phyloP scores from a whole-genome alignment of 805 yeast species.

The Kuraishia piskuri region DNA sequence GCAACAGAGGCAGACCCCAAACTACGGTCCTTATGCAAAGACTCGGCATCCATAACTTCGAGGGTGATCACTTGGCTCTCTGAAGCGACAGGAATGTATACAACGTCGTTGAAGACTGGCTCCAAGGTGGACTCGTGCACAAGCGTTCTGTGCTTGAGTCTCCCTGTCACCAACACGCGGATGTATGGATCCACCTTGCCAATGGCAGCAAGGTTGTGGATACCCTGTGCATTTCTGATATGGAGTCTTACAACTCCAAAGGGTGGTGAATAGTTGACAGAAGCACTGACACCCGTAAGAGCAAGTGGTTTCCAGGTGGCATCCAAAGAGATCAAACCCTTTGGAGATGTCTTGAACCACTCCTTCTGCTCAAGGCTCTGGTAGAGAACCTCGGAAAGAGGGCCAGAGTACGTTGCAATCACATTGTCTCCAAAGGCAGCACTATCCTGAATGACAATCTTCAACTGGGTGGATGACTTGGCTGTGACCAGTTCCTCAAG shows the following conservation, averaged over 20 bases:
- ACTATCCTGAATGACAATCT: slow-evolving; percentile 53
- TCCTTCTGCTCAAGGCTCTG: slow-evolving; percentile 41
- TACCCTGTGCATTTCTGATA: slow-evolving; percentile 41
- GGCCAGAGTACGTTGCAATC: slow-evolving; percentile 44
- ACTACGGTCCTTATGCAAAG: slow-evolving; percentile 51
- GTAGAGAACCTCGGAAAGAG: slow-evolving; percentile 46
- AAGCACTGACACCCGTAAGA: slow-evolving; percentile 38
- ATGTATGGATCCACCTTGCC: slow-evolving; percentile 76
- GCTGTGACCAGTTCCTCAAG: slow-evolving; percentile 55
- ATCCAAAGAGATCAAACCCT: slow-evolving; percentile 44
- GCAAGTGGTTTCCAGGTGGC: slow-evolving; percentile 68
- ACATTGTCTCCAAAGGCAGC: slow-evolving; percentile 37
- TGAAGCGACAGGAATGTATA: slow-evolving; percentile 52
- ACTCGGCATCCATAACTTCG: slow-evolving; percentile 61
- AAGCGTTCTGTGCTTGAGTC: slow-evolving; percentile 43
- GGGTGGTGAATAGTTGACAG: slow-evolving; percentile 42
- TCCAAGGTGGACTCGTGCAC: slow-evolving; percentile 43
- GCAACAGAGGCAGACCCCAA: slow-evolving; percentile 52
- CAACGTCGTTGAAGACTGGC: slow-evolving; percentile 53
- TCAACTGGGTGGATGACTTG: slow-evolving; percentile 46
- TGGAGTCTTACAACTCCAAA: slow-evolving; percentile 61
- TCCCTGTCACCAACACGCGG: slow-evolving; percentile 48
- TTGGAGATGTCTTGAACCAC: slow-evolving; percentile 39
- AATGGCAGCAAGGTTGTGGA: slow-evolving; percentile 51
- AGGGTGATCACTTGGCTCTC: slow-evolving; percentile 51